Evolutionary conservation across 1,284 basidiomycete species (phyloP).

Genomic region (Salmacisia buchloeana): DNA sequence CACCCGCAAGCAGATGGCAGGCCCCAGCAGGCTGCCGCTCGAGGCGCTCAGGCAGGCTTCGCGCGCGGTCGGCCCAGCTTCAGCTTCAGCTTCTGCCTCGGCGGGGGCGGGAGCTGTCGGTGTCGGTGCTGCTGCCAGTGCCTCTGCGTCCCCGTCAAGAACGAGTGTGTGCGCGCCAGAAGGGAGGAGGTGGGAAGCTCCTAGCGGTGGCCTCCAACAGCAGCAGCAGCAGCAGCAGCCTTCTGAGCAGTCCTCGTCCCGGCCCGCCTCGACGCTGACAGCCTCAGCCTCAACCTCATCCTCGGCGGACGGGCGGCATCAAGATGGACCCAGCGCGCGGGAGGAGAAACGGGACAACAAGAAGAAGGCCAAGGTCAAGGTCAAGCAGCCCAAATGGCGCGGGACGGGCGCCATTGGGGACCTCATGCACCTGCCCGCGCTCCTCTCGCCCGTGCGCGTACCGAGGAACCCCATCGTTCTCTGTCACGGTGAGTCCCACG

Average conservation of each 20-base stretch:
- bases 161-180: too few relatives aligned
- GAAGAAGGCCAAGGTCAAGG: neutral
- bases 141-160: too few relatives aligned
- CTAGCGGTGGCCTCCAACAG: too few relatives aligned
- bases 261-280: too few relatives aligned
- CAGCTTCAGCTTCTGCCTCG: neutral
- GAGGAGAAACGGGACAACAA: neutral
- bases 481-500: slow-evolving; percentile 79
- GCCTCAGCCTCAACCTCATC: too few relatives aligned
- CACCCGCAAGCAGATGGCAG: neutral
- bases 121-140: neutral
- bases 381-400: neutral
- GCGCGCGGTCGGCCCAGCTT: neutral
- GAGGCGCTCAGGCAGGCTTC: slow-evolving; percentile 5
- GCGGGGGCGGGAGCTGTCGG: neutral
- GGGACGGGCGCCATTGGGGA: slow-evolving; percentile 18
- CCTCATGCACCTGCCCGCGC: slow-evolving; percentile 33
- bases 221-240: too few relatives aligned
- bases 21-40: slow-evolving; percentile 5
- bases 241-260: too few relatives aligned
- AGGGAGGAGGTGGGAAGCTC: too few relatives aligned
- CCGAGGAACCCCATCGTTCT: slow-evolving; percentile 87
- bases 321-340: too few relatives aligned
- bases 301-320: too few relatives aligned
- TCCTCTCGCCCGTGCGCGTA: slow-evolving; percentile 59